Percentiles rank a stretch among this genome's conserved stretches.
phyloP scores from a whole-genome alignment of 2,329 filamentous ascomycete genomes.

The Exophiala sideris region DNA sequence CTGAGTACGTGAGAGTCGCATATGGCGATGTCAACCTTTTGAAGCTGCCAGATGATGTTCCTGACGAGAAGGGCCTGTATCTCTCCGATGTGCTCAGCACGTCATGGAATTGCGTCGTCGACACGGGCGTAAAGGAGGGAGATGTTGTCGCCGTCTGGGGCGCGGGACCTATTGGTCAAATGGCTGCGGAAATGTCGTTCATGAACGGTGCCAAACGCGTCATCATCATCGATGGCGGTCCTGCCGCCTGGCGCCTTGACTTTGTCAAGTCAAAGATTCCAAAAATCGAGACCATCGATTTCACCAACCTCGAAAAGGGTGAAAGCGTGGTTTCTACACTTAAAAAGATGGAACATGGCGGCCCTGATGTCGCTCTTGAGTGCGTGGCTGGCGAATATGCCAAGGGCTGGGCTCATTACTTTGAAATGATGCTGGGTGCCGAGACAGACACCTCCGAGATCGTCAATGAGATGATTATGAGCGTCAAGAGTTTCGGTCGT shows the following conservation, averaged over 20 bases:
- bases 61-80: conserved; percentile 80
- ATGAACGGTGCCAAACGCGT: conserved; percentile 70
- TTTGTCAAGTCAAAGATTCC: conserved; percentile 64
- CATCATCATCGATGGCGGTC: conserved; percentile 73
- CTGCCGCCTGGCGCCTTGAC: conserved; percentile 61
- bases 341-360: conserved; percentile 70
- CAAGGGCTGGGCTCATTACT: conserved; percentile 60
- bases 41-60: conserved; percentile 71
- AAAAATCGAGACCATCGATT: conserved; percentile 68
- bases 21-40: conserved; percentile 77
- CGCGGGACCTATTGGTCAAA: conserved; percentile 81
- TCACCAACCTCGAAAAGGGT: conserved; percentile 57
- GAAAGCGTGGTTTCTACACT: conserved; percentile 67
- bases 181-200: conserved; percentile 65
- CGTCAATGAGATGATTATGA: conserved; percentile 54
- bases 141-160: conserved; percentile 83
- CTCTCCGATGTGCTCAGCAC: conserved; percentile 78
- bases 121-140: conserved; percentile 73
- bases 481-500: conserved; percentile 57
- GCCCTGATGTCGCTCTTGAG: conserved; percentile 73
- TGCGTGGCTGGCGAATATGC: conserved; percentile 62
- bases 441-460: conserved; percentile 77
- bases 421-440: conserved; percentile 60
- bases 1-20: conserved; percentile 81
- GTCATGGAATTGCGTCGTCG: conserved; percentile 76